These are phyloP conservation scores for Aurinia saxatilis DNA, from an alignment of 345 rosid genomes.

Conservation along the genomic window DNA sequence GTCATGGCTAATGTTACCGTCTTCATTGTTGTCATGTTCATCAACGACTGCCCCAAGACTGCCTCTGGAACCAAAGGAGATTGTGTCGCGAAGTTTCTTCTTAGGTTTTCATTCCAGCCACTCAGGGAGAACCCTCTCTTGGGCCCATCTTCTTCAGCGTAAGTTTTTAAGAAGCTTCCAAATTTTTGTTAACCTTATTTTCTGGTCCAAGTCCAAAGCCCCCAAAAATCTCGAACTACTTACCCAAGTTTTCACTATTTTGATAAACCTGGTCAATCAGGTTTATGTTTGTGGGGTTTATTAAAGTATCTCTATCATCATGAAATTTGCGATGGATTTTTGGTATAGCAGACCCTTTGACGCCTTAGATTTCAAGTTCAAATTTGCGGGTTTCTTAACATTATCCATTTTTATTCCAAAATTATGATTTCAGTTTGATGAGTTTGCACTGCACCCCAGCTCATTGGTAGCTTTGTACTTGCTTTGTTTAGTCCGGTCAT, in stretches of 20 bases:
- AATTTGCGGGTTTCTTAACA: not conserved
- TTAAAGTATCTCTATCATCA: too few relatives aligned
- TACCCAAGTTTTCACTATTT: not conserved
- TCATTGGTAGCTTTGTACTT: not conserved
- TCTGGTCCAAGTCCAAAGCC: not conserved
- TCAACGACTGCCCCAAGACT: conserved; percentile 79
- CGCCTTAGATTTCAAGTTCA: too few relatives aligned
- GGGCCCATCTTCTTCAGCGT: conserved; percentile 90
- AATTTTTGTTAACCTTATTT: not conserved
- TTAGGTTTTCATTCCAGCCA: conserved; percentile 84
- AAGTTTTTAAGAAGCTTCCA: conserved; percentile 13
- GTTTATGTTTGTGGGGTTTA: too few relatives aligned
- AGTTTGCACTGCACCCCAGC: not conserved
- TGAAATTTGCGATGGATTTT: too few relatives aligned
- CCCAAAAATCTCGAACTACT: not conserved
- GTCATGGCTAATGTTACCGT: conserved; percentile 60
- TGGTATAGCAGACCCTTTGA: too few relatives aligned
- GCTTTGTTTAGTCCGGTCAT: not conserved
- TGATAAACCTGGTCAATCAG: too few relatives aligned
- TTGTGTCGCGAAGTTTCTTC: conserved; percentile 67
- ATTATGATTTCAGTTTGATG: not conserved
- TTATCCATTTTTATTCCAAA: not conserved
- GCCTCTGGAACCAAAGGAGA: conserved; percentile 29
- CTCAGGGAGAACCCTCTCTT: conserved; percentile 75
- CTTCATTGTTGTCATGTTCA: conserved; percentile 61